These are phyloP conservation scores for Aspergillus campestris DNA, from an alignment of 495 filamentous ascomycete species.

Conservation along the genomic window DNA sequence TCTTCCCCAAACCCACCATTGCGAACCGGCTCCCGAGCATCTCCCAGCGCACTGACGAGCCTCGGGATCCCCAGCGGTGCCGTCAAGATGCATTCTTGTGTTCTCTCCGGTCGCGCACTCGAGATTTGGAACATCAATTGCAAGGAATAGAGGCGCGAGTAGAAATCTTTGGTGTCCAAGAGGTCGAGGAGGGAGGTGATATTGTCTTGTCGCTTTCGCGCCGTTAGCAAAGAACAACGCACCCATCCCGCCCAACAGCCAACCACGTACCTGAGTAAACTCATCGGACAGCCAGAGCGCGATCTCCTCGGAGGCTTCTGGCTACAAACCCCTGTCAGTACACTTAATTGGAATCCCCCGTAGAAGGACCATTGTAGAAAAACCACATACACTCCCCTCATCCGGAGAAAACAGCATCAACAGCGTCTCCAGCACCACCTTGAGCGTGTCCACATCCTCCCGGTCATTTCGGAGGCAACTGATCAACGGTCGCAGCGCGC, in stretches of 20 bases:
- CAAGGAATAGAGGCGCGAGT: slow-evolving; percentile 84
- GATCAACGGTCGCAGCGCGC: slow-evolving; percentile 78
- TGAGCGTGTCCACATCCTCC: slow-evolving; percentile 94
- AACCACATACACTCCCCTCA: slow-evolving; percentile 51
- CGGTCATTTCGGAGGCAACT: slow-evolving; percentile 74
- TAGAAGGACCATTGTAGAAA: background rate
- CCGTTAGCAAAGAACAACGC: slow-evolving; percentile 34
- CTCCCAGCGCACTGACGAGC: slow-evolving; percentile 74
- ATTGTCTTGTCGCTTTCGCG: slow-evolving; percentile 78
- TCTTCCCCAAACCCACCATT: slow-evolving; percentile 52
- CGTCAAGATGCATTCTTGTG: slow-evolving; percentile 89
- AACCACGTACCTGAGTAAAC: slow-evolving; percentile 72
- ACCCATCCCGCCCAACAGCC: background rate
- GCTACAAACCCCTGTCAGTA: slow-evolving; percentile 40
- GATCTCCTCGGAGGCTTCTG: slow-evolving; percentile 95
- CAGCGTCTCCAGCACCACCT: slow-evolving; percentile 88
- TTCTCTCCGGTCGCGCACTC: slow-evolving; percentile 78
- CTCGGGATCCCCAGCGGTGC: slow-evolving; percentile 83
- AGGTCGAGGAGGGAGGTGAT: slow-evolving; percentile 86
- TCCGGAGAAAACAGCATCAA: slow-evolving; percentile 83
- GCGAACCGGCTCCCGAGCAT: slow-evolving; percentile 78
- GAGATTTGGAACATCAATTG: slow-evolving; percentile 84
- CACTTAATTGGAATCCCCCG: background rate
- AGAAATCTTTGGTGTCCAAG: slow-evolving; percentile 81
- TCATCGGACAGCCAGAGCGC: slow-evolving; percentile 95